Base-by-base conservation (phyloP, 2,329 filamentous ascomycete genomes). In the Nigrospora oryzae region DNA sequence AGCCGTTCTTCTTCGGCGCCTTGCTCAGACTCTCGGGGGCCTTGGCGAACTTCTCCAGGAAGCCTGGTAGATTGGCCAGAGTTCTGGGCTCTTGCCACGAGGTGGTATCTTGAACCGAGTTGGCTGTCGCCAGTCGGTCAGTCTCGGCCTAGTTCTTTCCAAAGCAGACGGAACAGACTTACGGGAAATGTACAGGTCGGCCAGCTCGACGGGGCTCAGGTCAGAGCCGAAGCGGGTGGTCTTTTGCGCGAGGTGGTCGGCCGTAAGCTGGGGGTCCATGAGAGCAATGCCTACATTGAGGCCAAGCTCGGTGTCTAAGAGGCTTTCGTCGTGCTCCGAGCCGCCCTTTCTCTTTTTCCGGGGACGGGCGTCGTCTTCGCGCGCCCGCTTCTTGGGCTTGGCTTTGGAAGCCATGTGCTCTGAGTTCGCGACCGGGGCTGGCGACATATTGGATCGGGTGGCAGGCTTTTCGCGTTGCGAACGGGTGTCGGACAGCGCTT, bases 241-340 rank as follows among this genome's bases (percentile, higher is more conserved):
- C 59, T 86, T 80, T 59, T 93, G 84, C 7, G 86, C 86, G 49
- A 96, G 73, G 62, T 95, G 83, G 62, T 96, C 91, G 2, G 90
- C 87, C 39, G 96, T 69, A 36, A 96, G 73, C 52, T 83, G 79
- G 48, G 80, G 83, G 63, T 95, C 88, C 83, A 96, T 90, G 49
- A 81, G 79, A 38, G 81, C 79, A 60, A 96, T 86, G 4, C 86
- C 79, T 51, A 79, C 81, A 66, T 96, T 95, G 53, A 96, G 70
- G 7, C 84, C 83, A 32, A 83, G 77, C 55, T 89, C 80, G 37
- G 80, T 74, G 59, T 89, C 81, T 46, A 83, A 62, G 28, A 75
- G 66, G 19, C 69, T 71, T 40, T 83, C 77, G 36, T 79, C 73
- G 36, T 69, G 53, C 47, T 75, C 69, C 44, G 68, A 66, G 58